Base-by-base conservation (phyloP, 192 early-diverging fungal species). In the Piromyces sp. region DNA sequence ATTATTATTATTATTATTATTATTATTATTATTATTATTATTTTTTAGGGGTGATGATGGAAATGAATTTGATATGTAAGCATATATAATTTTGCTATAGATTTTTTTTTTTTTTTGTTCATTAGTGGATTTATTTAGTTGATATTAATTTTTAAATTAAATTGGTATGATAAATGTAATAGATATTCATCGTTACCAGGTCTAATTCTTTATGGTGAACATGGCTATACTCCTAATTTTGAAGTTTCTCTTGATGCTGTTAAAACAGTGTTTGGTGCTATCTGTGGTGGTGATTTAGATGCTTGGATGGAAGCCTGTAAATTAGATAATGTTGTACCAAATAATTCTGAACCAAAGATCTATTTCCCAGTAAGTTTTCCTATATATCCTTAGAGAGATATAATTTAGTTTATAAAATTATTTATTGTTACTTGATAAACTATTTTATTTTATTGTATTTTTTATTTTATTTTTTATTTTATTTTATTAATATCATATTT, bases 41-140 rank as follows among this genome's bases (percentile, higher is more conserved):
- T 80, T 30, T 1, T 30, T 31, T 80, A 84, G 83, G 95, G 95
- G 95, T 29, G 95, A 96, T 84, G 95, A 96, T 82, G 95, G 94
- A 51, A 95, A 95, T 85, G 95, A 96, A 86, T 96, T 92, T 84
- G 95, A 95, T 84, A 90, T 95, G 85, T 85, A n/a, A 30, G 68
- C 17, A 36, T 85, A 2, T 87, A 80, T 19, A 80, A n/a, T n/a
- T n/a, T n/a, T n/a, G n/a, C n/a, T n/a, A 33, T 33, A 33, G 9
- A 33, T 9, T 33, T 33, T 33, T 33, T 33, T 33, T 33, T 33
- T 33, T 33, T 33, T 6, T 6, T 33, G 31, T 9, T 33, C 3
- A 33, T 31, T n/a, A n/a, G n/a, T n/a, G n/a, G n/a, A n/a, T n/a
- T n/a, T n/a, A n/a, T n/a, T n/a, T n/a, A n/a, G n/a, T n/a, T n/a